Conservation (phyloP, 495 filamentous ascomycete species). For the Penicillium arizonense region DNA sequence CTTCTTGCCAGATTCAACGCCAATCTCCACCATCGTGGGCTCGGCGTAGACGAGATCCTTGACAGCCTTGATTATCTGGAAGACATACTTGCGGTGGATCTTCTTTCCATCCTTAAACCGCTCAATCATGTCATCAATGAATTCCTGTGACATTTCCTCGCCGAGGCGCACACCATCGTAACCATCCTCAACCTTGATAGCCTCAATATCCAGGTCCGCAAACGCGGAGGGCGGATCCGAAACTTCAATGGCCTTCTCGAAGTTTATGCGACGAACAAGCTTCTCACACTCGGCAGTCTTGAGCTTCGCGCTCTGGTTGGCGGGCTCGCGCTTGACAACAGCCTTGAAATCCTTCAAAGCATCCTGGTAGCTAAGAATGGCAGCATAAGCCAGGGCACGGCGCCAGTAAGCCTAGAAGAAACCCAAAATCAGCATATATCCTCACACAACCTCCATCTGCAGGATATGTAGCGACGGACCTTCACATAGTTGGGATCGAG, state of each 20-base stretch:
- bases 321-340: constrained; percentile 81
- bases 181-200: constrained; percentile 72
- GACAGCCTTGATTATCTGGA: constrained; percentile 89
- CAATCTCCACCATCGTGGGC: constrained; percentile 95
- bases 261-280: constrained; percentile 83
- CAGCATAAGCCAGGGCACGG: constrained; percentile 84
- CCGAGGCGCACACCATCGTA: constrained; percentile 85
- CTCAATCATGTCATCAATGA: constrained; percentile 94
- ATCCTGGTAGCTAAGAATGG: constrained; percentile 81
- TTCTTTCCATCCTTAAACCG: constrained; percentile 95
- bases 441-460: background rate
- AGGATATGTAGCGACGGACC: constrained; percentile 42
- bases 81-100: constrained; percentile 93
- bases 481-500: constrained; percentile 85
- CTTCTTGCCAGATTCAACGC: constrained; percentile 68
- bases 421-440: constrained; percentile 1
- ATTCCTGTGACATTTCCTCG: constrained; percentile 89
- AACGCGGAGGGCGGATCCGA: constrained; percentile 87
- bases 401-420: constrained; percentile 83
- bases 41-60: constrained; percentile 87
- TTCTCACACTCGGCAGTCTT: constrained; percentile 92
- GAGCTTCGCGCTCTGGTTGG: constrained; percentile 84
- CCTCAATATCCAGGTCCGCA: constrained; percentile 83
- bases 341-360: constrained; percentile 91
- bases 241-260: constrained; percentile 92